phyloP scores from a whole-genome alignment of 2,329 filamentous ascomycete genomes.

The Fusarium pilosicola region DNA sequence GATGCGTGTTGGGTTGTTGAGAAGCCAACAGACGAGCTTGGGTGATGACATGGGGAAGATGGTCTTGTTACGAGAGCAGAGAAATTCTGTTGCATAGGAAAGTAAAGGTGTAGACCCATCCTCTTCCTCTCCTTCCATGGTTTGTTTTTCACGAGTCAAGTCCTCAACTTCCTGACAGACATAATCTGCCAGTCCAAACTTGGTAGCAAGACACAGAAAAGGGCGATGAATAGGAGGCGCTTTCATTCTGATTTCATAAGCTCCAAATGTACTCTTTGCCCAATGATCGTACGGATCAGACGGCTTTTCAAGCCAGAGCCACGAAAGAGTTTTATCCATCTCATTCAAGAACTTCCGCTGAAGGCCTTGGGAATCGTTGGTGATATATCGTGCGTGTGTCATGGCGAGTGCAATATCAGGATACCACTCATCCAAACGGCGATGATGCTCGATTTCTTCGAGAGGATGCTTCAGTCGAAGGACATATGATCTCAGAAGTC shows the following conservation, averaged over 20 bases:
- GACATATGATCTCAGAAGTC: conserved; percentile 24
- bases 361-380: conserved; percentile 10
- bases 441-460: conserved; percentile 50
- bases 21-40: not conserved
- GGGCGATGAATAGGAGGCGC: not conserved
- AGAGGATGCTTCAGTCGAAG: conserved; percentile 48
- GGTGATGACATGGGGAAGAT: conserved; percentile 7
- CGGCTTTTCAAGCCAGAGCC: conserved; percentile 1
- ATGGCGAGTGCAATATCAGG: conserved; percentile 51
- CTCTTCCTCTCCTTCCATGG: not conserved
- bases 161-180: not conserved
- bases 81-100: conserved; percentile 9
- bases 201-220: conserved; percentile 6
- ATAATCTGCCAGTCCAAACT: not conserved
- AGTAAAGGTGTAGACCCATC: not conserved
- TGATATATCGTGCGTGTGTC: conserved; percentile 48
- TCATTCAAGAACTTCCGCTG: not conserved
- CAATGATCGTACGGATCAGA: conserved; percentile 5
- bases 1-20: not conserved
- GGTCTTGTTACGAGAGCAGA: conserved; percentile 15
- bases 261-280: conserved; percentile 13
- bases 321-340: conserved; percentile 9
- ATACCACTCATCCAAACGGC: conserved; percentile 53
- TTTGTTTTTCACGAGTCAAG: not conserved
- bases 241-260: conserved; percentile 11